A percentile compares a stretch with the other conserved stretches of the same genome.
Conservation (phyloP, 1,284 basidiomycete genomes). For the Ceratorhiza oryzae-sativae region DNA sequence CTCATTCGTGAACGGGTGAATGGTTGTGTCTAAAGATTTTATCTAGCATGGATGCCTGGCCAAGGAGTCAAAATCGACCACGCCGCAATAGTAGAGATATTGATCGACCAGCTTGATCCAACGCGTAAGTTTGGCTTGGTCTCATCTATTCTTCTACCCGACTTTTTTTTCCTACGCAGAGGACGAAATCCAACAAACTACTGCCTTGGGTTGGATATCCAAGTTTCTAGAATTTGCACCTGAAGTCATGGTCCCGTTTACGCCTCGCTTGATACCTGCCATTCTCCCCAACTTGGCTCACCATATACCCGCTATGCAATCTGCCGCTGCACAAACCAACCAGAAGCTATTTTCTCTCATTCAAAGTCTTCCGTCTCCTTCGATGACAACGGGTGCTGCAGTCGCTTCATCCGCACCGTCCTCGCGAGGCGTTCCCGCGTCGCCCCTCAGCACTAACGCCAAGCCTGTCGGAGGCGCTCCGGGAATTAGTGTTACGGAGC, state of each 20-base stretch:
- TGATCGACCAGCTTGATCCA: slow-evolving; percentile 87
- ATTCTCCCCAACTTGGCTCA: slow-evolving; percentile 95
- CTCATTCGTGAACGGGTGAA: no score
- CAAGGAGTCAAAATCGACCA: slow-evolving; percentile 94
- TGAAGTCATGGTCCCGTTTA: slow-evolving; percentile 93
- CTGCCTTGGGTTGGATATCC: slow-evolving; percentile 89
- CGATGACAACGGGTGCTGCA: slow-evolving; percentile 53
- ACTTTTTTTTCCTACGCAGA: slow-evolving; percentile 58
- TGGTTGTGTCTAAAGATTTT: no score
- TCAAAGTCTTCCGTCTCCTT: slow-evolving; percentile 78
- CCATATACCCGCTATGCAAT: slow-evolving; percentile 87
- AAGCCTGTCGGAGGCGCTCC: background rate
- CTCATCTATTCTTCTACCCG: background rate
- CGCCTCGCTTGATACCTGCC: slow-evolving; percentile 89
- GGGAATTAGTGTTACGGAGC: slow-evolving; percentile 27
- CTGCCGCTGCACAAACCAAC: slow-evolving; percentile 87
- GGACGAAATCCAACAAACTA: slow-evolving; percentile 88
- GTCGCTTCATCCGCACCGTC: slow-evolving; percentile 23
- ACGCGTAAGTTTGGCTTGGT: slow-evolving; percentile 67
- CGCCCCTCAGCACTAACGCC: slow-evolving; percentile 1
- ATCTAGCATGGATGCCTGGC: slow-evolving; percentile 86
- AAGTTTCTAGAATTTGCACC: slow-evolving; percentile 89
- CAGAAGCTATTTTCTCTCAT: slow-evolving; percentile 85
- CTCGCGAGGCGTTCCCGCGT: slow-evolving; percentile 20
- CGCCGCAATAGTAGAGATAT: slow-evolving; percentile 90